Conservation (phyloP, 805 yeast genomes). For the Hanseniaspora guilliermondii region DNA sequence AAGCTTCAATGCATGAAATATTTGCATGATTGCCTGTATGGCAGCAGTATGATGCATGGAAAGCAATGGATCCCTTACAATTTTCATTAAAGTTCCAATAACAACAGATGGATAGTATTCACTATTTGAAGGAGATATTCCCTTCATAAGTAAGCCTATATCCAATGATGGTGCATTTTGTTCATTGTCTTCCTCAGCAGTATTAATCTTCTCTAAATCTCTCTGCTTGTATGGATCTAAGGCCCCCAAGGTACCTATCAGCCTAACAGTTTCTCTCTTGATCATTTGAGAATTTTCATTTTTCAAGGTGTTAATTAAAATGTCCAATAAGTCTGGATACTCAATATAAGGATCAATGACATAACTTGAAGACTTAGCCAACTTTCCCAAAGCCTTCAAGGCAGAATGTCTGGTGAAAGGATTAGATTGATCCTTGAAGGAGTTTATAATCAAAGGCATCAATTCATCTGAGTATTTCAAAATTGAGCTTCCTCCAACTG, state of each 20-base stretch:
- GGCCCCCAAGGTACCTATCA: slow-evolving; percentile 90
- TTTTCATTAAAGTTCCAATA: slow-evolving; percentile 68
- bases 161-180: slow-evolving; percentile 86
- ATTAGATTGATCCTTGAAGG: slow-evolving; percentile 88
- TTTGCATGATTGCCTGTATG: slow-evolving; percentile 85
- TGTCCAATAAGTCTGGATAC: slow-evolving; percentile 77
- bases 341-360: slow-evolving; percentile 87
- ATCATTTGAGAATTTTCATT: slow-evolving; percentile 64
- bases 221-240: slow-evolving; percentile 92
- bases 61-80: slow-evolving; percentile 72
- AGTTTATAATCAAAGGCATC: slow-evolving; percentile 79
- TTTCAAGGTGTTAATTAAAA: slow-evolving; percentile 67
- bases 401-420: slow-evolving; percentile 82
- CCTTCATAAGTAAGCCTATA: slow-evolving; percentile 79
- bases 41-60: slow-evolving; percentile 81
- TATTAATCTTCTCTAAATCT: slow-evolving; percentile 67
- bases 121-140: slow-evolving; percentile 83
- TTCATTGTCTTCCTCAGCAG: slow-evolving; percentile 39
- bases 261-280: slow-evolving; percentile 75
- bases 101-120: slow-evolving; percentile 95
- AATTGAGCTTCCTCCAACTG: slow-evolving; percentile 80
- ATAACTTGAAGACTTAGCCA: slow-evolving; percentile 83
- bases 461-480: slow-evolving; percentile 55
- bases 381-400: slow-evolving; percentile 70
- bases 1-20: slow-evolving; percentile 76